A percentile compares a stretch with the other conserved stretches of the same genome.
Evolutionary conservation across 148 eudicot genomes (phyloP).

Genomic region (Polygonum aviculare): DNA sequence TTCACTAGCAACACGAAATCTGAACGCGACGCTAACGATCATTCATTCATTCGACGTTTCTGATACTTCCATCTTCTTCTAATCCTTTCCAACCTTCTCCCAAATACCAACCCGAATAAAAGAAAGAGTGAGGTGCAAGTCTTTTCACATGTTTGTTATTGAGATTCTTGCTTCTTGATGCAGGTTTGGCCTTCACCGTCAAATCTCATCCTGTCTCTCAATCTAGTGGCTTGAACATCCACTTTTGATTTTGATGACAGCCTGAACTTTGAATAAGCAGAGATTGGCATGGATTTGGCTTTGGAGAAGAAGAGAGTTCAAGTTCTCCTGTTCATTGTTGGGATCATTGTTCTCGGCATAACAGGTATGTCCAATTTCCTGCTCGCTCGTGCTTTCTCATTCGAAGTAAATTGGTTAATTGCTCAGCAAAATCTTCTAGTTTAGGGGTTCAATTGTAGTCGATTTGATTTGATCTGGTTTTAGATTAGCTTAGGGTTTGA

Average conservation of each 20-base stretch:
- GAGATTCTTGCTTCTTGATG: neutral
- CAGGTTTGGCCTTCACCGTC: neutral
- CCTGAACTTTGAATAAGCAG: neutral
- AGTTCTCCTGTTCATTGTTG: slow-evolving; percentile 33
- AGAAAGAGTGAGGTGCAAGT: slow-evolving; percentile 1
- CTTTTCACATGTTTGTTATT: neutral
- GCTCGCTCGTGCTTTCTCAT: neutral
- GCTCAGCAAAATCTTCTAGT: neutral
- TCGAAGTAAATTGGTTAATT: neutral
- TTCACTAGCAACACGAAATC: neutral
- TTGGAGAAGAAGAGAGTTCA: slow-evolving; percentile 45
- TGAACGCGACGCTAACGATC: neutral
- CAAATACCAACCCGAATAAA: neutral
- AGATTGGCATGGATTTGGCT: slow-evolving; percentile 27
- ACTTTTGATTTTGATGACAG: neutral
- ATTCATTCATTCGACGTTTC: neutral
- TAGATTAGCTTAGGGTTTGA: neutral
- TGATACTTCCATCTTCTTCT: neutral
- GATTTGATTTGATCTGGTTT: neutral
- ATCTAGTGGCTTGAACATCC: neutral
- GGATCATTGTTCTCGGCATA: slow-evolving; percentile 44
- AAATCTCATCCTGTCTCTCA: neutral
- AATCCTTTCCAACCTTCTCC: neutral
- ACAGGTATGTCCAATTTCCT: slow-evolving; percentile 26
- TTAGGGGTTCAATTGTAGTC: neutral